Base-by-base conservation (phyloP, 305 asterid species). In the Fraxinus dipetala region DNA sequence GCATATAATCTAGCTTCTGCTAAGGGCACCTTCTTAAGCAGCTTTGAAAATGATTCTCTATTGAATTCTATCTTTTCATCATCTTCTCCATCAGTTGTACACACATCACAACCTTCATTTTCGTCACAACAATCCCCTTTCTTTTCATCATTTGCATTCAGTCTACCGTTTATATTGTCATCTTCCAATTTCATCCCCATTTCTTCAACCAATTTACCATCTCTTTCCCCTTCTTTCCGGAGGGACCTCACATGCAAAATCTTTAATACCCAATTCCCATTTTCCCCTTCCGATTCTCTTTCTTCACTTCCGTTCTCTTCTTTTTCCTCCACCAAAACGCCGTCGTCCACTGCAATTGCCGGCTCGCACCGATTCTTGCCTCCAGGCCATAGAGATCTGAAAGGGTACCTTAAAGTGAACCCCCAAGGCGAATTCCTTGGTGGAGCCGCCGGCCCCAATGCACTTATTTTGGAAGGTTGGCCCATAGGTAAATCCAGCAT, bases 1-100 rank as follows among this genome's bases (percentile, higher is more conserved):
- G 98, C 92, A 87, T 92, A 93, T 78, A 92, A 90, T 80, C 97
- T 87, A 80, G 97, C 97, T 87, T 94, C 98, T 5, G 87, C 85
- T 78, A 96, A 84, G 6, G 99, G 88, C 83, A 96, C 99, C 84
- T 86, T 94, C n/a, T 84, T 83, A 13, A 96, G 91, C 65, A 94
- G 88, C 87, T 93, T 96, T 6, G 97, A 87, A 83, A 96, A 96
- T 14, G 98, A 92, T 78, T 90, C 90, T 35, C 89, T 85, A 84
- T 93, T 89, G n/a, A 94, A 94, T 51, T 87, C 87, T 70, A 92
- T 82, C 36, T 70, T 89, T 76, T 91, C 90, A 2, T 83, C 91
- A 10, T 86, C 89, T 10, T 86, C 94, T 35, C 87, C 91, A 51
- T 88, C 89, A 61, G 10, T 61, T 22, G 14, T 6, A 61, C 70